A percentile compares a stretch with the other conserved stretches of the same genome.
These are phyloP conservation scores for Candida tetrigidarum DNA, from an alignment of 1,139 yeast genomes.

Conservation along the genomic window DNA sequence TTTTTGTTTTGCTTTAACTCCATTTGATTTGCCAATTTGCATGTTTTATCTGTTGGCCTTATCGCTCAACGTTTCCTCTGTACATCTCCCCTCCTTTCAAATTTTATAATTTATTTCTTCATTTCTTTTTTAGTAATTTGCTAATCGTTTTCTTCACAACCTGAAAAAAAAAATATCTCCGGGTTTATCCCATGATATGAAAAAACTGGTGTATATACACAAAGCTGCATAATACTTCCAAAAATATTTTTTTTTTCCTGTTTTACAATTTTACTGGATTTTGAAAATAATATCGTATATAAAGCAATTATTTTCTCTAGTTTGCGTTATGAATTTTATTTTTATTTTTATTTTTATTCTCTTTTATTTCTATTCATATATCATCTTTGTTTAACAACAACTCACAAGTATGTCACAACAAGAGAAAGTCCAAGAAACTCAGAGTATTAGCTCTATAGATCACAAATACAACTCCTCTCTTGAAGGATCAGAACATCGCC, in stretches of 20 bases:
- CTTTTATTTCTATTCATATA: background rate
- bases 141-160: no score
- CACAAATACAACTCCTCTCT: conserved; percentile 7
- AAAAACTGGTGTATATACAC: background rate
- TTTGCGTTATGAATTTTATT: no score
- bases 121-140: background rate
- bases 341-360: background rate
- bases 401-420: background rate
- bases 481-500: no score
- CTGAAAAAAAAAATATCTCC: background rate
- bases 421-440: conserved; percentile 1
- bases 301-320: no score
- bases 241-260: no score
- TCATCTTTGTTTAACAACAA: background rate
- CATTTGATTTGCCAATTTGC: background rate
- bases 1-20: background rate
- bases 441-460: conserved; percentile 10
- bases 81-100: background rate
- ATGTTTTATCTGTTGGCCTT: background rate
- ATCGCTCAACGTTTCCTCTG: background rate
- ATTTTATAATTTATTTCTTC: background rate
- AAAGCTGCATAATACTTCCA: background rate
- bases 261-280: no score
- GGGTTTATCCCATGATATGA: background rate
- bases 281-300: no score